These are phyloP conservation scores for Trichoderma arundinaceum DNA, from an alignment of 2,329 filamentous ascomycete species.

Conservation along the genomic window DNA sequence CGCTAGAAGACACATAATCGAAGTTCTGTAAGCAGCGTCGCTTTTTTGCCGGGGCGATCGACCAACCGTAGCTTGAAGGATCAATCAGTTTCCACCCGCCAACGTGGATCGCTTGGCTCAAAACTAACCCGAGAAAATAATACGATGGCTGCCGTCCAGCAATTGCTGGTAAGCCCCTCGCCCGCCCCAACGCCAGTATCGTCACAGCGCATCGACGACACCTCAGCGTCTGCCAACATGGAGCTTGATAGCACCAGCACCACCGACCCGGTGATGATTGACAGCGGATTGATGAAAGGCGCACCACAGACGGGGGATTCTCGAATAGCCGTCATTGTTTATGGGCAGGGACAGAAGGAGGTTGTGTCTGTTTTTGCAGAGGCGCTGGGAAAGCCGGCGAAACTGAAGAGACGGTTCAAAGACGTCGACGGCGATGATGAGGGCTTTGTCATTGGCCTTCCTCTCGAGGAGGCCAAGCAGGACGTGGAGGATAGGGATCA, in stretches of 20 bases:
- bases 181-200: conserved; percentile 41
- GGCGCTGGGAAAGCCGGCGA: conserved; percentile 75
- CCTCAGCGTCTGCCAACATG: conserved; percentile 38
- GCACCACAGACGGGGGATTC: conserved; percentile 59
- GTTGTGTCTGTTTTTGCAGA: conserved; percentile 79
- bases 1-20: conserved; percentile 20
- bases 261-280: conserved; percentile 44
- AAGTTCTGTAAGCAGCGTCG: conserved; percentile 14
- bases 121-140: neutral
- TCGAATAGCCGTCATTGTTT: conserved; percentile 69
- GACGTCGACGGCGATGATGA: conserved; percentile 60
- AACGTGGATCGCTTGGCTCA: neutral
- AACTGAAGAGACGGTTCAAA: conserved; percentile 61
- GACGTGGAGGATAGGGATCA: conserved; percentile 65
- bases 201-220: conserved; percentile 38
- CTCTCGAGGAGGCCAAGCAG: conserved; percentile 59
- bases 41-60: conserved; percentile 18
- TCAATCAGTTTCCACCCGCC: neutral
- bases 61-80: neutral
- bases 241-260: conserved; percentile 47
- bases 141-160: conserved; percentile 49
- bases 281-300: conserved; percentile 52
- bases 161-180: conserved; percentile 45
- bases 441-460: conserved; percentile 71
- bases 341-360: conserved; percentile 71